A percentile compares a stretch with the other conserved stretches of the same genome.
These are phyloP conservation scores for Debaryomycetaceae sp. DNA, from an alignment of 1,139 yeast genomes.

Conservation along the genomic window DNA sequence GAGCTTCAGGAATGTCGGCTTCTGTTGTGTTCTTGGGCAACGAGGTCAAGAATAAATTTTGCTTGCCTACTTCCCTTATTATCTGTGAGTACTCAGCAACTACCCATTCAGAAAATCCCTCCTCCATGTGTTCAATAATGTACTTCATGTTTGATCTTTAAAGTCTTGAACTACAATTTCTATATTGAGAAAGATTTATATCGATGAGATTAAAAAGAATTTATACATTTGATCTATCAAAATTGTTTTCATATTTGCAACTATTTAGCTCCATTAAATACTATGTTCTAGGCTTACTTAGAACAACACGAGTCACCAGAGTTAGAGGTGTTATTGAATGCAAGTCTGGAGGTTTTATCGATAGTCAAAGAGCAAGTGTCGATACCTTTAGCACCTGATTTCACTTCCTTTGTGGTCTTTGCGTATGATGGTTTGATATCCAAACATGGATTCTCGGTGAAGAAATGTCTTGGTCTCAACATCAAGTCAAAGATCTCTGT, in stretches of 20 bases:
- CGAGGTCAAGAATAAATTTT: conserved; percentile 74
- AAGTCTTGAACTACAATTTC: too few species aligned
- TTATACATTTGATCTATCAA: neutral
- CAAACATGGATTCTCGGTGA: conserved; percentile 70
- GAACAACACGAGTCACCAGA: conserved; percentile 18
- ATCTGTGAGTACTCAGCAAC: conserved; percentile 81
- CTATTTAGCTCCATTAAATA: neutral
- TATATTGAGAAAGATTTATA: too few species aligned
- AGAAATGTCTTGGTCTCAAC: conserved; percentile 77
- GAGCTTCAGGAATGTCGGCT: conserved; percentile 59
- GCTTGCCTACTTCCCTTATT: conserved; percentile 74
- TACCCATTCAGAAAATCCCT: conserved; percentile 96
- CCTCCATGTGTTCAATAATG: conserved; percentile 96
- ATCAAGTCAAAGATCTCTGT: conserved; percentile 73
- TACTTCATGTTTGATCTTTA: conserved; percentile 56
- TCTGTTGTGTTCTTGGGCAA: conserved; percentile 62
- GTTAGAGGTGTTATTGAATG: conserved; percentile 23
- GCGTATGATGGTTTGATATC: conserved; percentile 72
- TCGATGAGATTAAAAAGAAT: neutral
- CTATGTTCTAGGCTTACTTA: conserved; percentile 5
- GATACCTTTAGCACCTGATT: conserved; percentile 28
- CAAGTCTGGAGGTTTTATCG: conserved; percentile 41
- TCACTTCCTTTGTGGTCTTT: conserved; percentile 60
- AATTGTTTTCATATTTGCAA: neutral
- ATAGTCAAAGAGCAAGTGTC: conserved; percentile 36